Evolutionary conservation across 2,329 filamentous ascomycete genomes (phyloP).

Genomic region (Claviceps sp.): DNA sequence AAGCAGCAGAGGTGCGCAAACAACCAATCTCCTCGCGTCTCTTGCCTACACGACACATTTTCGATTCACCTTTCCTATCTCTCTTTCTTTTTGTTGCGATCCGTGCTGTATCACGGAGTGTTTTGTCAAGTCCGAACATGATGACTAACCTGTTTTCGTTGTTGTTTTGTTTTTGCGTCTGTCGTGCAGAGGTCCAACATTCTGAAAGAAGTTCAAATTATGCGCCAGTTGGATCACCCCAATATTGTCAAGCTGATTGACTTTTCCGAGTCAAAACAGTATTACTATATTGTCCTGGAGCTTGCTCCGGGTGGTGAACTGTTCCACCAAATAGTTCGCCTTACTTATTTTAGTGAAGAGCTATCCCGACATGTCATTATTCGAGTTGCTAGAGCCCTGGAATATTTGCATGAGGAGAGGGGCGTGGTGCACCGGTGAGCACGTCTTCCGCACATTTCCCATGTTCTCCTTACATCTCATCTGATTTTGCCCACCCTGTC

Average conservation of each 20-base stretch:
- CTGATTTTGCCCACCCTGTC: neutral
- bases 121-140: neutral
- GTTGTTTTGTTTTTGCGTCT: slow-evolving; percentile 4
- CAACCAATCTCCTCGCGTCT: neutral
- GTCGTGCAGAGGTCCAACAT: slow-evolving; percentile 75
- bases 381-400: slow-evolving; percentile 86
- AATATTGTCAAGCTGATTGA: slow-evolving; percentile 92
- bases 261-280: slow-evolving; percentile 85
- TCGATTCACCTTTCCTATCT: slow-evolving; percentile 21
- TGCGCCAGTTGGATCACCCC: slow-evolving; percentile 91
- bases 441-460: neutral
- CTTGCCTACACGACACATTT: neutral
- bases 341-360: slow-evolving; percentile 97
- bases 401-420: slow-evolving; percentile 87
- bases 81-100: slow-evolving; percentile 18
- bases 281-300: slow-evolving; percentile 96
- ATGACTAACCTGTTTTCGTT: slow-evolving; percentile 2
- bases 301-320: slow-evolving; percentile 89
- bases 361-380: slow-evolving; percentile 87
- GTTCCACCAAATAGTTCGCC: slow-evolving; percentile 94
- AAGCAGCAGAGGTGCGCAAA: slow-evolving; percentile 84
- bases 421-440: slow-evolving; percentile 88
- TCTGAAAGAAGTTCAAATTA: slow-evolving; percentile 96
- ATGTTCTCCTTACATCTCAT: neutral
- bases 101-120: neutral